Percentiles rank a stretch among this genome's conserved stretches.
phyloP scores from a whole-genome alignment of 768 basidiomycete species.

The Inosperma sp. region DNA sequence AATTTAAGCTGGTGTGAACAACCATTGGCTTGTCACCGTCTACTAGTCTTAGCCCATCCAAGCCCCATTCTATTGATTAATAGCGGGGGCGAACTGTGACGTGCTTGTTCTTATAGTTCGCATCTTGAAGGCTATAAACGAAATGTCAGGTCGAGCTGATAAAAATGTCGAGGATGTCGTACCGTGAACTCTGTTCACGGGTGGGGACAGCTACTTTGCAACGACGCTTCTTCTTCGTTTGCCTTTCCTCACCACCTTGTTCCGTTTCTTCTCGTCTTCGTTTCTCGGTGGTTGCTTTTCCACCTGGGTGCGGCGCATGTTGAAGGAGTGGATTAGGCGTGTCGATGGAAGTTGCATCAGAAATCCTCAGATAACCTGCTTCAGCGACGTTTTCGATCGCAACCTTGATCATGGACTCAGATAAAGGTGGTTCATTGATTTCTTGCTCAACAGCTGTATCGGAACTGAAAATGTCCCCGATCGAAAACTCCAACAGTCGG shows the following conservation, averaged over 20 bases:
- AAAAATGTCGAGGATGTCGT: not conserved
- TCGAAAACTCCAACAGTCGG: not conserved
- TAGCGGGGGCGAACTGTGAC: slow-evolving; percentile 1
- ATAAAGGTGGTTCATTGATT: not conserved
- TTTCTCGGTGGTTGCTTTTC: not conserved
- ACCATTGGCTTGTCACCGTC: no score
- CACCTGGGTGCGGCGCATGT: not conserved
- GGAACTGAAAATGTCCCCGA: not conserved
- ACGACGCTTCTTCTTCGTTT: not conserved
- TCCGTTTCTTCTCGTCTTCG: slow-evolving; percentile 5
- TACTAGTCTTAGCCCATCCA: no score
- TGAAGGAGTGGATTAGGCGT: not conserved
- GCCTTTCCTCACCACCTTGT: not conserved
- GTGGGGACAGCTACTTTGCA: not conserved
- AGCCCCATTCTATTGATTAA: no score
- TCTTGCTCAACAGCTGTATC: not conserved
- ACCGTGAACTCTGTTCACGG: slow-evolving; percentile 7
- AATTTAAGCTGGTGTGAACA: no score
- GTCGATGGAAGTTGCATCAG: not conserved
- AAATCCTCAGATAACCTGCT: not conserved
- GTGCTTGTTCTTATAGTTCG: slow-evolving; percentile 3
- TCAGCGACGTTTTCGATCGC: not conserved
- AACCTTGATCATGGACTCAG: not conserved
- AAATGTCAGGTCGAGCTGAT: not conserved
- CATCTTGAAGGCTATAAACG: not conserved